Evolutionary conservation across 2,329 filamentous ascomycete species (phyloP).

Genomic region (Fusarium mangiferae): DNA sequence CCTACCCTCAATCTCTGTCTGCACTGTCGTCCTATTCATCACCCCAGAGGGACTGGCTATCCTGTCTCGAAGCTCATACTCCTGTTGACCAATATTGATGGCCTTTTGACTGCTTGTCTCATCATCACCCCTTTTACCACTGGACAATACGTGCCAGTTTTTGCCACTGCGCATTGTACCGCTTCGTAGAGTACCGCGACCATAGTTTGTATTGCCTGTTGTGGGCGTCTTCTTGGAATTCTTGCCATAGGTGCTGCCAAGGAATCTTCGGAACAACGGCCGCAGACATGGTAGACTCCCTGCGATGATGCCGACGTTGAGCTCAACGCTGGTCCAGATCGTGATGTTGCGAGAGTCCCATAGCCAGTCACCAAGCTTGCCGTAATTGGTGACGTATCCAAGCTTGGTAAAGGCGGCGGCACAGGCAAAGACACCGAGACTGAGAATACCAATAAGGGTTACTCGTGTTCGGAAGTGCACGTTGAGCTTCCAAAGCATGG

Average conservation of each 20-base stretch:
- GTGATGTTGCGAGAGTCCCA: conserved; percentile 60
- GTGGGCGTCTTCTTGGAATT: conserved; percentile 43
- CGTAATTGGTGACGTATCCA: conserved; percentile 52
- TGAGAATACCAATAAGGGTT: conserved; percentile 54
- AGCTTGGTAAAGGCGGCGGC: conserved; percentile 56
- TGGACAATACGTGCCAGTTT: conserved; percentile 41
- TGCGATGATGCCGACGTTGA: conserved; percentile 52
- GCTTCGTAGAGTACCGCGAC: conserved; percentile 37
- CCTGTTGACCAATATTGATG: conserved; percentile 38
- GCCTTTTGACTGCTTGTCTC: conserved; percentile 46
- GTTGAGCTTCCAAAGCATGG: conserved; percentile 53
- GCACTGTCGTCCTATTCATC: conserved; percentile 30
- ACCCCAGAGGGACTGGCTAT: conserved; percentile 16
- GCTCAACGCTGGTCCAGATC: conserved; percentile 56
- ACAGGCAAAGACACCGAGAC: conserved; percentile 57
- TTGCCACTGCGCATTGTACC: conserved; percentile 36
- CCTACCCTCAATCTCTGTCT: conserved; percentile 37
- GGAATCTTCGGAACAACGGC: conserved; percentile 48
- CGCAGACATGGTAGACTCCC: conserved; percentile 50
- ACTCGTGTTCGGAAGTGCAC: conserved; percentile 54
- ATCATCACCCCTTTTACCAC: conserved; percentile 30
- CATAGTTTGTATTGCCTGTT: conserved; percentile 40
- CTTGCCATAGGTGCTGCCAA: conserved; percentile 47
- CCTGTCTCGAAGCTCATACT: conserved; percentile 44
- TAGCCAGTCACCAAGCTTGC: conserved; percentile 53